Base-by-base conservation (phyloP, 805 yeast genomes). In the Barnettozyma siamensis region DNA sequence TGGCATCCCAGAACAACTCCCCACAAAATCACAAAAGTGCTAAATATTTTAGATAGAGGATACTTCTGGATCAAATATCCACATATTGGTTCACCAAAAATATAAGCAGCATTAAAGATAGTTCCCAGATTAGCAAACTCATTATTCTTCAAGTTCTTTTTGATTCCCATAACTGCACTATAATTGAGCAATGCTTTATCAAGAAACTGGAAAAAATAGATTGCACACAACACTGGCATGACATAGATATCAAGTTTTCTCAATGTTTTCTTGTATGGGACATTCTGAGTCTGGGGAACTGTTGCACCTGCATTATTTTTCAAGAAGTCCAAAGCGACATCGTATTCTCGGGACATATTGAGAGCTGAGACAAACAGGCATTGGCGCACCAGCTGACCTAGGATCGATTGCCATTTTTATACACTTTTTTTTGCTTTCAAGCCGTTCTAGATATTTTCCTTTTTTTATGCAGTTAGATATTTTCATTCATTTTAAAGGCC, bases 131-230 rank as follows among this genome's bases (percentile, higher is more conserved):
- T 67, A 18, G 76, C 67, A 50, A 68, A 76, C 40, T 76, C 70
- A 37, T 73, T 64, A n/a, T 70, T 66, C 29, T 56, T 57, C 45
- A 75, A 60, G 50, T 73, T 65, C 3, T 63, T 53, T 52, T 70
- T 73, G 51, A 78, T 74, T 2, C 83, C 83, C 83, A 78, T 76
- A 1, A 78, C 77, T 2, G 80, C 80, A 5, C 83, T 75, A 51
- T 77, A 78, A 45, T 76, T 76, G 32, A 74, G 57, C 33, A 76
- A 57, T 3, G 75, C 65, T 47, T 77, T 77, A 49, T 78, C 84
- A 42, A 77, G 56, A 48, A 72, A 74, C 60, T 76, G 79, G 24
- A 76, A 60, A 42, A 76, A 68, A 51, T 78, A 78, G 26, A 73
- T 65, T 19, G 64, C 55, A 46, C 79, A 72, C 39, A 78, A 49